A percentile compares a stretch with the other conserved stretches of the same genome.
Conservation (phyloP, 768 basidiomycete genomes). For the Kwoniella europaea region DNA sequence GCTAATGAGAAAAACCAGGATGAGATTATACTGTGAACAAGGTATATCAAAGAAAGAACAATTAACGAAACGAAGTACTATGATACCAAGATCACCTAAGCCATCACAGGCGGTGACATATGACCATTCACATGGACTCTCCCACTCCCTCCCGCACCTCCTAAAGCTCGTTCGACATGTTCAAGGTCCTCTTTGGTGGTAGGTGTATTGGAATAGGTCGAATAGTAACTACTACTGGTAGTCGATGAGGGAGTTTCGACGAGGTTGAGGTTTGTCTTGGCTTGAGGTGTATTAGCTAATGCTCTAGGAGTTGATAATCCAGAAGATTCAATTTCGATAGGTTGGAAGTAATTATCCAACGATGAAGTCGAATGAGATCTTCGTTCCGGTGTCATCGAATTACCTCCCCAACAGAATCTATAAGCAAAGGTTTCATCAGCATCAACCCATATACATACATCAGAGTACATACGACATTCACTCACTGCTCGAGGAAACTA, state of each 20-base stretch:
- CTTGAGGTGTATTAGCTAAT: not conserved
- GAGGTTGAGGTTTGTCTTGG: not conserved
- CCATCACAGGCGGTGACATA: slow-evolving; percentile 19
- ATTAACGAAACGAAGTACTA: not conserved
- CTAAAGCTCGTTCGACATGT: slow-evolving; percentile 17
- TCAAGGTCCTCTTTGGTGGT: slow-evolving; percentile 28
- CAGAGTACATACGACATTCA: slow-evolving; percentile 7
- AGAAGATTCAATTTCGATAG: slow-evolving; percentile 14
- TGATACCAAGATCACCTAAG: not conserved
- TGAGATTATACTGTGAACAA: not conserved
- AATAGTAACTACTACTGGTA: slow-evolving; percentile 22
- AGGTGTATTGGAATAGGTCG: slow-evolving; percentile 21
- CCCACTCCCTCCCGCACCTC: not conserved
- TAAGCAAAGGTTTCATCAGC: slow-evolving; percentile 7
- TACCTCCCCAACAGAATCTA: slow-evolving; percentile 57
- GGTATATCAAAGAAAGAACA: not conserved
- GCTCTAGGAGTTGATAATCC: slow-evolving; percentile 23
- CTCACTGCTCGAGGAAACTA: slow-evolving; percentile 56
- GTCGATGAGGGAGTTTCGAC: slow-evolving; percentile 25
- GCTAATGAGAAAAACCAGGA: not conserved
- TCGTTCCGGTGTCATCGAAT: slow-evolving; percentile 14
- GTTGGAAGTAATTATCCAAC: slow-evolving; percentile 37
- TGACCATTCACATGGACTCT: slow-evolving; percentile 11
- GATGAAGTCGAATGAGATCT: slow-evolving; percentile 43
- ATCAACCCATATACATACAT: not conserved